phyloP scores from a whole-genome alignment of 169 alveolate species.

The Babesia ovata region DNA sequence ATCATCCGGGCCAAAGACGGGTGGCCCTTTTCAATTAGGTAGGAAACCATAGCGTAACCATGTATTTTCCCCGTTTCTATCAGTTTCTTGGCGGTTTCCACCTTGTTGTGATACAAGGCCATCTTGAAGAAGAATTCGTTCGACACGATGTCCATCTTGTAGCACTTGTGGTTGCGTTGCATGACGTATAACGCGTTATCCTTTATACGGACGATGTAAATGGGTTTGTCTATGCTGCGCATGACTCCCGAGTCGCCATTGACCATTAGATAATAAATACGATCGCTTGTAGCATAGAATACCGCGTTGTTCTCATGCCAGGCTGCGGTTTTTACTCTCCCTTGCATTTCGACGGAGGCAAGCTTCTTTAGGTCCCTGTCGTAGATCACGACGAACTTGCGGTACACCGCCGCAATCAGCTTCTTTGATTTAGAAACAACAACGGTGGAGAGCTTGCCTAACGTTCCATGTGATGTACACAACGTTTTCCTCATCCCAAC shows the following conservation, averaged over 20 bases:
- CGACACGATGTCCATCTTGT: constrained; percentile 30
- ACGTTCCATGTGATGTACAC: background rate
- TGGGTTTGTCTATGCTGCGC: constrained; percentile 32
- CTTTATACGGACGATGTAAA: constrained; percentile 34
- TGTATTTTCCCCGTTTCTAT: constrained; percentile 55
- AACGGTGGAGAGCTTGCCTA: constrained; percentile 64
- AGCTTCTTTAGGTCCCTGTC: constrained; percentile 66
- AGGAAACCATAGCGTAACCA: constrained; percentile 69
- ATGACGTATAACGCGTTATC: constrained; percentile 39
- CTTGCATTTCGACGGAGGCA: constrained; percentile 61
- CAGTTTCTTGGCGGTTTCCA: constrained; percentile 33
- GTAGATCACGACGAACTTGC: constrained; percentile 66
- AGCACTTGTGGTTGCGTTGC: constrained; percentile 63
- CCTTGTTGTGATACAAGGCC: constrained; percentile 43
- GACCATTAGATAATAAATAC: constrained; percentile 49
- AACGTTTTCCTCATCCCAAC: background rate
- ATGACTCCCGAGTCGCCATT: constrained; percentile 51
- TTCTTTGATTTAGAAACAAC: constrained; percentile 63
- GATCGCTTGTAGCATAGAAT: constrained; percentile 67
- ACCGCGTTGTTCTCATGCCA: constrained; percentile 70
- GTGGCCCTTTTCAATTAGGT: constrained; percentile 70
- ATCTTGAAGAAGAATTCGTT: constrained; percentile 42
- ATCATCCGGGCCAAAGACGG: constrained; percentile 72
- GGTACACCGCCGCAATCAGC: constrained; percentile 69
- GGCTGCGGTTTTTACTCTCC: constrained; percentile 70